These are phyloP conservation scores for Nitzschia palea DNA, from an alignment of 108 stramenopile species.

Conservation along the genomic window DNA sequence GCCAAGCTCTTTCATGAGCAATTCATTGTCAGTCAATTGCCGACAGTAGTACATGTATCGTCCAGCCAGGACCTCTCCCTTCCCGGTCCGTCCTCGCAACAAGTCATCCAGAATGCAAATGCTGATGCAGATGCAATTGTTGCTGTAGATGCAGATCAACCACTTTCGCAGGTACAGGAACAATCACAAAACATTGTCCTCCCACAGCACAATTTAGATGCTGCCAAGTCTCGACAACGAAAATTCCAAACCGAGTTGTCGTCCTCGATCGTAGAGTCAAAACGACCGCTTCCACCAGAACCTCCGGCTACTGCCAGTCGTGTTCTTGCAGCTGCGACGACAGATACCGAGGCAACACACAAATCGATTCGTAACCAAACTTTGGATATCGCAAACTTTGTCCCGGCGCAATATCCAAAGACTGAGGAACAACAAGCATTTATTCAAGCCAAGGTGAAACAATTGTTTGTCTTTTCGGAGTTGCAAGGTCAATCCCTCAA, in stretches of 20 bases:
- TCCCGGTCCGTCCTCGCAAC: background rate
- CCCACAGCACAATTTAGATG: background rate
- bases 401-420: slow-evolving; percentile 17
- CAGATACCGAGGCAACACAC: background rate
- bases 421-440: slow-evolving; percentile 46
- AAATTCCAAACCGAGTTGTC: background rate
- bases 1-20: background rate
- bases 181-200: background rate
- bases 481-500: slow-evolving; percentile 38
- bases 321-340: background rate
- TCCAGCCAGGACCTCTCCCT: background rate
- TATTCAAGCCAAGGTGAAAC: slow-evolving; percentile 38
- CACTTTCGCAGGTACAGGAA: background rate
- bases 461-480: slow-evolving; percentile 66
- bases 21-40: background rate
- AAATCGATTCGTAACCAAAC: background rate
- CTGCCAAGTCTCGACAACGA: background rate
- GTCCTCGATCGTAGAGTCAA: background rate
- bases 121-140: background rate
- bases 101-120: background rate
- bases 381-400: background rate
- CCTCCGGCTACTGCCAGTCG: background rate
- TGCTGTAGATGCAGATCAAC: no score
- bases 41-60: no score
- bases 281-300: background rate